phyloP scores from a whole-genome alignment of 176 grass and related monocot species.

The Rhipidocladum racemiflorum region DNA sequence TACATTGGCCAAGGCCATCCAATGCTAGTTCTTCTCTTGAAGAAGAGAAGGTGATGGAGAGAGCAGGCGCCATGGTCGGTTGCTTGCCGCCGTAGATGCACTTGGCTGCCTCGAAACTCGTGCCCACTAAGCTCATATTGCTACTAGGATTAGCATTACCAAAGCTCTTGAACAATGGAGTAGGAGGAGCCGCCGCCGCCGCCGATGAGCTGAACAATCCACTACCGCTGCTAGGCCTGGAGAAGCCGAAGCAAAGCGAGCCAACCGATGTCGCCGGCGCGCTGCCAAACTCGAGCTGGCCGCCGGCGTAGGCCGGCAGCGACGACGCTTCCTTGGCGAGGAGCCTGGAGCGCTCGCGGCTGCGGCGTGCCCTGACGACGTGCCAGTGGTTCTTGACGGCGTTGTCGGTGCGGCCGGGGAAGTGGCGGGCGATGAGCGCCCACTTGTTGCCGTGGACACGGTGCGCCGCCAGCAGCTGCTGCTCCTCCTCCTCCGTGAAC shows the following conservation, averaged over 20 bases:
- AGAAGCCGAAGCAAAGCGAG: conserved; percentile 42
- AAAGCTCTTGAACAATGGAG: conserved; percentile 25
- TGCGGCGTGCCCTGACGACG: conserved; percentile 73
- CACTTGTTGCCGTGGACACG: conserved; percentile 77
- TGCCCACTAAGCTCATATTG: background rate
- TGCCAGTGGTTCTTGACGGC: conserved; percentile 97
- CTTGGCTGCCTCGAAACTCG: background rate
- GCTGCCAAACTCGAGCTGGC: conserved; percentile 21
- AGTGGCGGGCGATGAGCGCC: conserved; percentile 69
- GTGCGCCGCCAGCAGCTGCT: conserved; percentile 64
- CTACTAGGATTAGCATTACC: background rate
- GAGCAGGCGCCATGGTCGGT: background rate
- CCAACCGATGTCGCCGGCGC: background rate
- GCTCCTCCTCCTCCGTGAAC: conserved; percentile 75
- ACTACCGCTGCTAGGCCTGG: background rate
- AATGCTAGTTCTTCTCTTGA: conserved; percentile 1
- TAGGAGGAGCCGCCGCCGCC: background rate
- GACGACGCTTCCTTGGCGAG: conserved; percentile 14
- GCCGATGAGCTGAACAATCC: conserved; percentile 12
- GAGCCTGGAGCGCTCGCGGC: conserved; percentile 47
- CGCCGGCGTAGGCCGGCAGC: background rate
- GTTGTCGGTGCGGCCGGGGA: conserved; percentile 85
- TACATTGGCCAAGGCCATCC: conserved; percentile 15
- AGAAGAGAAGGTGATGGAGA: conserved; percentile 34
- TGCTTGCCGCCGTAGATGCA: conserved; percentile 25